phyloP scores from a whole-genome alignment of 306 rosid species.

The Oemleria cerasiformis region DNA sequence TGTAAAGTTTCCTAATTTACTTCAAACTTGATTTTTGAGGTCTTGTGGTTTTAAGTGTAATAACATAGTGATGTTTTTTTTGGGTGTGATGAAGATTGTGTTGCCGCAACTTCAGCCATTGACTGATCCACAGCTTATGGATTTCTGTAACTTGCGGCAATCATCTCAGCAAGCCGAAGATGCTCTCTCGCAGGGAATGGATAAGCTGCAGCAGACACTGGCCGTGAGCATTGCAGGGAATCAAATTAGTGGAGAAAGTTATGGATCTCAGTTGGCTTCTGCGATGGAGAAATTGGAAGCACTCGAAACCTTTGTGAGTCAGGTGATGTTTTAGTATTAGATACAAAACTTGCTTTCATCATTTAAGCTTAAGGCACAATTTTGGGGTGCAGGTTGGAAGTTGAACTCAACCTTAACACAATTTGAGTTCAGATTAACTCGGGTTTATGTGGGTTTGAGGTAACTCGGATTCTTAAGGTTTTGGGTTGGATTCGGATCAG shows the following conservation, averaged over 20 bases:
- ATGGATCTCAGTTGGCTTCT: conserved; percentile 50
- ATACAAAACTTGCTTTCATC: not conserved
- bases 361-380: too few species aligned
- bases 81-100: conserved; percentile 41
- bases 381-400: too few species aligned
- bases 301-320: conserved; percentile 65
- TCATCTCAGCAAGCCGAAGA: conserved; percentile 92
- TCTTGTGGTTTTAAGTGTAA: not conserved
- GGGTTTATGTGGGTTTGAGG: too few species aligned
- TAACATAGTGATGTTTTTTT: not conserved
- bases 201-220: conserved; percentile 72
- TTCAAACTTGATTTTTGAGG: conserved; percentile 7
- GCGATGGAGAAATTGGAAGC: conserved; percentile 65
- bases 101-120: conserved; percentile 59
- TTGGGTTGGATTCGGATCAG: too few species aligned
- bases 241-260: conserved; percentile 34
- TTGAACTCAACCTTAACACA: too few species aligned
- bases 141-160: conserved; percentile 39
- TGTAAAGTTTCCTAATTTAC: conserved; percentile 31
- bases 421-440: too few species aligned
- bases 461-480: too few species aligned
- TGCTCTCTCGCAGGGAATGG: conserved; percentile 82
- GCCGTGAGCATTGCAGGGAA: conserved; percentile 46
- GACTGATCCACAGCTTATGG: conserved; percentile 44
- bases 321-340: conserved; percentile 44